These are phyloP conservation scores for Phialophora tarda DNA, from an alignment of 2,329 filamentous ascomycete species.

Conservation along the genomic window DNA sequence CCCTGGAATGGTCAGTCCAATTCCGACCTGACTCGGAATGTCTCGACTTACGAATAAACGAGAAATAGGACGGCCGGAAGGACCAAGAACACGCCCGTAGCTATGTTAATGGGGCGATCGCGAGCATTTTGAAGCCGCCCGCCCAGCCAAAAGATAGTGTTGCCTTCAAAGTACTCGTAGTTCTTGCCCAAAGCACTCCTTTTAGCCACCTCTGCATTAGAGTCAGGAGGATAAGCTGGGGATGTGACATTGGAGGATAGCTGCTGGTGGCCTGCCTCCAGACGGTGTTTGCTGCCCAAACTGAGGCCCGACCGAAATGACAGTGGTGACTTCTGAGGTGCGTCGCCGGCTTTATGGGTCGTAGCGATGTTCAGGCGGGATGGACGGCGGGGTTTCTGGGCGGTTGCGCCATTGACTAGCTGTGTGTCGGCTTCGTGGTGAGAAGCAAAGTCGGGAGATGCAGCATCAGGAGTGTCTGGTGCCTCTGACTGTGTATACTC, in stretches of 20 bases:
- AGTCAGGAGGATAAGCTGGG: conserved; percentile 64
- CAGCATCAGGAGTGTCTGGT: conserved; percentile 59
- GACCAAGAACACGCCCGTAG: conserved; percentile 79
- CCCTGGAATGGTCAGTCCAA: conserved; percentile 50
- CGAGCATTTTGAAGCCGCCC: conserved; percentile 87
- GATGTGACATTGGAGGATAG: conserved; percentile 81
- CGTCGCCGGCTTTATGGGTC: conserved; percentile 61
- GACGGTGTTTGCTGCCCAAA: conserved; percentile 62
- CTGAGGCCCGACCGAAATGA: conserved; percentile 80
- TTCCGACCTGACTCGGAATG: conserved; percentile 1
- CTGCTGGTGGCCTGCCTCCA: conserved; percentile 74
- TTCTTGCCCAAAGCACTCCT: conserved; percentile 68
- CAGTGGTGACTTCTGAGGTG: conserved; percentile 71
- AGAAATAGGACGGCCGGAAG: conserved; percentile 84
- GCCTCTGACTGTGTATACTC: conserved; percentile 77
- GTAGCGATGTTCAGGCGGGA: conserved; percentile 66
- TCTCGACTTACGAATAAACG: conserved; percentile 67
- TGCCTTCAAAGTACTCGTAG: conserved; percentile 91
- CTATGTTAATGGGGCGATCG: conserved; percentile 85
- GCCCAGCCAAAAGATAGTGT: conserved; percentile 85
- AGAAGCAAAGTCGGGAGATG: conserved; percentile 31
- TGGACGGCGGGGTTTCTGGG: conserved; percentile 52
- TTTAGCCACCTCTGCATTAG: conserved; percentile 44
- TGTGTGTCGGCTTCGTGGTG: conserved; percentile 30
- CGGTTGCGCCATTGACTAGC: conserved; percentile 22